A percentile compares a stretch with the other conserved stretches of the same genome.
Conservation (phyloP, 306 rosid genomes). For the Glycine latifolia region DNA sequence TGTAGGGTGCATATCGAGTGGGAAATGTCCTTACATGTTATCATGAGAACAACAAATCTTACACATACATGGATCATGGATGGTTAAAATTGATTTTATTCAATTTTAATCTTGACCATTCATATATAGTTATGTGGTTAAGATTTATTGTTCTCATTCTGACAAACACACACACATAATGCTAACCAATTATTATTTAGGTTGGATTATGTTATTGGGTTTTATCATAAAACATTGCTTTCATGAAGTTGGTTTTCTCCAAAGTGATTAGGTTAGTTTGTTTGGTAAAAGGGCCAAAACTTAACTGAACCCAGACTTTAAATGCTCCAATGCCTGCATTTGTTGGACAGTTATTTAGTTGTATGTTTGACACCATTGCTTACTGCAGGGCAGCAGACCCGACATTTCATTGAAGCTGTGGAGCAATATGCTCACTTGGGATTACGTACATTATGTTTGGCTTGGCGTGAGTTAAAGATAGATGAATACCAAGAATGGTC, state of each 20-base stretch:
- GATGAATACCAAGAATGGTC: constrained; percentile 93
- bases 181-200: neutral
- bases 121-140: too few species aligned
- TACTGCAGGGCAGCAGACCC: constrained; percentile 90
- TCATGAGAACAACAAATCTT: too few species aligned
- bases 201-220: constrained; percentile 14
- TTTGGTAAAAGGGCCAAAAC: constrained; percentile 14
- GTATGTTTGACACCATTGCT: constrained; percentile 25
- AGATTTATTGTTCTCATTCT: neutral
- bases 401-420: constrained; percentile 85
- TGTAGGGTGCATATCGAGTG: too few species aligned
- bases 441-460: constrained; percentile 88
- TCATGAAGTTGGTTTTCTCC: constrained; percentile 26
- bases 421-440: constrained; percentile 96
- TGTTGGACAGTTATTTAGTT: constrained; percentile 25
- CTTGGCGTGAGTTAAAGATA: constrained; percentile 88
- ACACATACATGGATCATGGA: too few species aligned
- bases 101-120: too few species aligned
- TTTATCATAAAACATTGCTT: constrained; percentile 31
- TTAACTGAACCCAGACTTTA: neutral
- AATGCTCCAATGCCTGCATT: constrained; percentile 19
- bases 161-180: neutral
- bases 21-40: too few species aligned
- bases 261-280: constrained; percentile 29
- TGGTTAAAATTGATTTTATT: too few species aligned